phyloP scores from a whole-genome alignment of 2,329 filamentous ascomycete genomes.

The Diaporthe eres region DNA sequence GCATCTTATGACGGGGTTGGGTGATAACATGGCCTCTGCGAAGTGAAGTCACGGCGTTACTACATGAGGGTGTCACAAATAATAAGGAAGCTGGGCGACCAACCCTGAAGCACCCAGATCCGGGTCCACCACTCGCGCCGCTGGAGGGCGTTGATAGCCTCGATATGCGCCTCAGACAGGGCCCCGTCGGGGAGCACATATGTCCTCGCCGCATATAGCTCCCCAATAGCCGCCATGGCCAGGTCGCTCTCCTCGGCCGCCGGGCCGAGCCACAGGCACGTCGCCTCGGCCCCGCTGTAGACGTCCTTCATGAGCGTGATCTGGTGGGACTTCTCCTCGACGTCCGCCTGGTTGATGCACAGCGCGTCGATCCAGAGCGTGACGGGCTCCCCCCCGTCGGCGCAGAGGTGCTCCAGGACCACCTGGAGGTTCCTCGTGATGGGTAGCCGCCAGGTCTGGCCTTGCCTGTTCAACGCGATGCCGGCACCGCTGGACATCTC shows the following conservation, averaged over 20 bases:
- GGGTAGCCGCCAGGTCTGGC: background rate
- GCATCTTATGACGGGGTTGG: background rate
- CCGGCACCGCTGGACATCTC: background rate
- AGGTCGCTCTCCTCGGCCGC: background rate
- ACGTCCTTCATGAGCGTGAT: constrained; percentile 32
- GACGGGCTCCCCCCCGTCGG: background rate
- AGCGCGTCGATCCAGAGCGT: constrained; percentile 32
- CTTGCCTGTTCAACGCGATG: background rate
- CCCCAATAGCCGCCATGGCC: constrained; percentile 2
- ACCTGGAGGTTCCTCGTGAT: constrained; percentile 13
- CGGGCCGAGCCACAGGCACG: constrained; percentile 11
- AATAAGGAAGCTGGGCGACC: background rate
- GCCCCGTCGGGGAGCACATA: constrained; percentile 11
- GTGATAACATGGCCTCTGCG: constrained; percentile 12
- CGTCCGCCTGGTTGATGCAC: constrained; percentile 34
- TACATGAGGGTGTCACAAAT: background rate
- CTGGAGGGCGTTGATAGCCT: constrained; percentile 15
- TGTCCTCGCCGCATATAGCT: background rate
- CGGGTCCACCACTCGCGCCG: constrained; percentile 11
- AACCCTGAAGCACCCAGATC: constrained; percentile 22
- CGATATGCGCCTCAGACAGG: background rate
- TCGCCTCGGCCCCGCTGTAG: constrained; percentile 2
- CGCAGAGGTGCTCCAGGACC: constrained; percentile 19
- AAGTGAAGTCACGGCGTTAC: background rate
- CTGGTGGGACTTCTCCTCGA: constrained; percentile 19